These are phyloP conservation scores for Diaporthe batatas DNA, from an alignment of 2,329 filamentous ascomycete genomes.

Conservation along the genomic window DNA sequence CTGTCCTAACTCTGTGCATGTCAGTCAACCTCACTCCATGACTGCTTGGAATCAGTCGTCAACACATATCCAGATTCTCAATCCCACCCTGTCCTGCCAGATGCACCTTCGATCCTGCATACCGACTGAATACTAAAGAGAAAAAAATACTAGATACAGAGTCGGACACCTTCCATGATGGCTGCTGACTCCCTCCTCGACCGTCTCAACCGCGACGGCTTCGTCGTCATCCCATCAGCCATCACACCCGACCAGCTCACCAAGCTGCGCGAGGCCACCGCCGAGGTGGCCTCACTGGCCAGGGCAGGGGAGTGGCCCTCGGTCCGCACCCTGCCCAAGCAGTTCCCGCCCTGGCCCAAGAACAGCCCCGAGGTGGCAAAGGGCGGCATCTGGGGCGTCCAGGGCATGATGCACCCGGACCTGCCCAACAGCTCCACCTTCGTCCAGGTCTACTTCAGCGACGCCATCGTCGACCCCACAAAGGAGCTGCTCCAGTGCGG, in stretches of 20 bases:
- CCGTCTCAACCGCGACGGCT: constrained; percentile 54
- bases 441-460: constrained; percentile 78
- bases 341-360: constrained; percentile 84
- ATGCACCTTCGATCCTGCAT: background rate
- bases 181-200: constrained; percentile 39
- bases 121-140: too few relatives aligned
- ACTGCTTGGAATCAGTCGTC: background rate
- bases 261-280: constrained; percentile 71
- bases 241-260: constrained; percentile 69
- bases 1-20: constrained; percentile 19
- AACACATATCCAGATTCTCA: background rate
- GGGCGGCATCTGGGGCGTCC: constrained; percentile 79
- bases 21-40: constrained; percentile 31
- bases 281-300: constrained; percentile 70
- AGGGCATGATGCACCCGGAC: constrained; percentile 43
- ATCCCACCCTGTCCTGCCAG: background rate
- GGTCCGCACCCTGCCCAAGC: constrained; percentile 87
- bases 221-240: constrained; percentile 77
- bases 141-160: background rate
- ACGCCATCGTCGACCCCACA: constrained; percentile 72
- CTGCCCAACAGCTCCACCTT: constrained; percentile 61
- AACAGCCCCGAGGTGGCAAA: constrained; percentile 49
- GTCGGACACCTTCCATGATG: constrained; percentile 10
- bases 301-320: constrained; percentile 82
- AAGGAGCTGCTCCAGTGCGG: constrained; percentile 70